Evolutionary conservation across 257 asterid species (phyloP).

Genomic region (Solanum ahanhuiri): DNA sequence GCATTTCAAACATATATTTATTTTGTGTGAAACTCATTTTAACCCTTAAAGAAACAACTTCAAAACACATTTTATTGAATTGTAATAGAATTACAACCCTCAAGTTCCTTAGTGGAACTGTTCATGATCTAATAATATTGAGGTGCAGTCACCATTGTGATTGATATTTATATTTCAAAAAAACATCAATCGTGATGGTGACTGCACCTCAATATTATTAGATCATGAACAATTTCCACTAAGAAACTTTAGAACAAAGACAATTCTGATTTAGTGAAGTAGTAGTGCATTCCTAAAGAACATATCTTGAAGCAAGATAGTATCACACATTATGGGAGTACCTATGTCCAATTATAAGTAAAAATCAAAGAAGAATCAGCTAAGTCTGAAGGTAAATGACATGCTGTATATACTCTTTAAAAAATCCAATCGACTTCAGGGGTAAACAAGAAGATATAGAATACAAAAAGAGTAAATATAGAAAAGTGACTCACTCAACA

Average conservation of each 20-base stretch:
- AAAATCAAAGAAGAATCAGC: neutral
- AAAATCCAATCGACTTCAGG: neutral
- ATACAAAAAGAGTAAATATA: neutral
- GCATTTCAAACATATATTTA: conserved; percentile 41
- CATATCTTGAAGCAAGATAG: no score
- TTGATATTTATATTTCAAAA: neutral
- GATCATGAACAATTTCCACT: neutral
- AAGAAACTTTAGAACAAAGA: neutral
- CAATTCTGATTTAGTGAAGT: neutral
- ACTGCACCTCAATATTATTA: no score
- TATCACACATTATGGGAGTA: no score
- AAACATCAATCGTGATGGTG: no score
- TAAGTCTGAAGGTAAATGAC: neutral
- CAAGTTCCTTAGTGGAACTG: neutral
- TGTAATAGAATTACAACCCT: neutral
- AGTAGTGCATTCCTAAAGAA: no score
- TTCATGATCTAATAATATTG: neutral
- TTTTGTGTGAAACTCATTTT: neutral
- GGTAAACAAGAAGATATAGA: neutral
- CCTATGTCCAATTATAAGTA: no score
- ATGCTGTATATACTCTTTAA: neutral
- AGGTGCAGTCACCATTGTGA: neutral
- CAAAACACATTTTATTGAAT: neutral
- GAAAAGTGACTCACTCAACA: neutral
- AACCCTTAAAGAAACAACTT: neutral